A percentile compares a stretch with the other conserved stretches of the same genome.
Evolutionary conservation across 768 basidiomycete genomes (phyloP).

Genomic region (Suillus sp.): DNA sequence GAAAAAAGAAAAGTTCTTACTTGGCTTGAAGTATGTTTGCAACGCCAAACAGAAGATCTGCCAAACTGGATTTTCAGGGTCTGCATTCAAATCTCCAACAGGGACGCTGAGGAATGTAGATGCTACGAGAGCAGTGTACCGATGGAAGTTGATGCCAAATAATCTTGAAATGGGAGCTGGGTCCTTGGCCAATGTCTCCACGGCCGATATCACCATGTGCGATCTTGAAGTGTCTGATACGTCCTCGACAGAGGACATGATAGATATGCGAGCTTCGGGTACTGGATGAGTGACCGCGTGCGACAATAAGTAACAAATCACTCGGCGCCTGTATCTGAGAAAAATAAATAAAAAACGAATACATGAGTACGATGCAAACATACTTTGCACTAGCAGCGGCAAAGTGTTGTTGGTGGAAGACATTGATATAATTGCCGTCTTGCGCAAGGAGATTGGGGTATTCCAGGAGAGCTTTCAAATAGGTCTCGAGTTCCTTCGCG

Average conservation of each 20-base stretch:
- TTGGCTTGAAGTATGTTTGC: constrained; percentile 46
- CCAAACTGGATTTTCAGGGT: constrained; percentile 48
- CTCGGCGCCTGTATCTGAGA: constrained; percentile 65
- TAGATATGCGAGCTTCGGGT: constrained; percentile 46
- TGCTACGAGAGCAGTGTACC: constrained; percentile 37
- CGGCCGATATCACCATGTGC: constrained; percentile 58
- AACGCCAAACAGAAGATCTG: constrained; percentile 47
- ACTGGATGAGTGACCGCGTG: constrained; percentile 66
- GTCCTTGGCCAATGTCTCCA: constrained; percentile 42
- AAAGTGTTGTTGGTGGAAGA: constrained; percentile 63
- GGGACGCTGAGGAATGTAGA: constrained; percentile 56
- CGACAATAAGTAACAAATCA: constrained; percentile 78
- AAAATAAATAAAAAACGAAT: constrained; percentile 6
- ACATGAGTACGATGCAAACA: constrained; percentile 33
- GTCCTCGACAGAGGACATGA: constrained; percentile 51
- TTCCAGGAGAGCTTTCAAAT: constrained; percentile 52
- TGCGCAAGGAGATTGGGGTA: constrained; percentile 58
- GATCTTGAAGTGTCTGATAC: constrained; percentile 48
- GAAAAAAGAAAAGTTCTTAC: constrained; percentile 34
- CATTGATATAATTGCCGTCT: constrained; percentile 58
- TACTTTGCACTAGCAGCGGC: constrained; percentile 49
- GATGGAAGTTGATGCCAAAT: constrained; percentile 41
- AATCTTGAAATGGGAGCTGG: constrained; percentile 31
- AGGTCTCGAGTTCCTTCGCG: constrained; percentile 60
- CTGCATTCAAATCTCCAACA: constrained; percentile 46